Conservation (phyloP, 352 stramenopile species). For the Globisporangium okanoganense region DNA sequence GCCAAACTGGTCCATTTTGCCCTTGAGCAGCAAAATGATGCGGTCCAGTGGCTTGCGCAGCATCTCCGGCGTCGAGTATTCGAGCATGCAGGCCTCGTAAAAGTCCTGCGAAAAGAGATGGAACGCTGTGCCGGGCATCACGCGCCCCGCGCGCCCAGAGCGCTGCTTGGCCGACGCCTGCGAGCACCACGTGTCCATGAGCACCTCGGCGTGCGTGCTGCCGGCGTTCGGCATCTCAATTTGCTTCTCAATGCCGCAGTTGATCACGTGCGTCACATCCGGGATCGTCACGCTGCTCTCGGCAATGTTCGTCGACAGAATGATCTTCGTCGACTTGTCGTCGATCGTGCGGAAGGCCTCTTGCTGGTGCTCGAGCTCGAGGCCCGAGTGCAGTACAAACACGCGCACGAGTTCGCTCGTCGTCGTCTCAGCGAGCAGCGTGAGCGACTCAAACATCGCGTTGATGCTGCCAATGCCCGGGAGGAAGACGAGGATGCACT, state of each 20-base stretch:
- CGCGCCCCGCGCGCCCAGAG: constrained; percentile 88
- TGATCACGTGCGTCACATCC: constrained; percentile 89
- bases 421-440: constrained; percentile 18
- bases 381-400: constrained; percentile 62
- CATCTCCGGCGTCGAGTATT: constrained; percentile 80
- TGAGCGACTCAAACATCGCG: constrained; percentile 74
- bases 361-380: constrained; percentile 77
- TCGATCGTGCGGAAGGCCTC: constrained; percentile 52
- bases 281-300: constrained; percentile 97
- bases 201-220: constrained; percentile 63
- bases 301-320: constrained; percentile 95
- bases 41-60: constrained; percentile 80
- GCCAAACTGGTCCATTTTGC: constrained; percentile 64
- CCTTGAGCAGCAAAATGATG: constrained; percentile 77
- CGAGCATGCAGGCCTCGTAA: constrained; percentile 56
- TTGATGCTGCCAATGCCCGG: constrained; percentile 94
- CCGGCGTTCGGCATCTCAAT: constrained; percentile 76
- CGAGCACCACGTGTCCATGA: constrained; percentile 92
- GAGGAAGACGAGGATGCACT: constrained; percentile 95
- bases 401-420: constrained; percentile 33
- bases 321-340: constrained; percentile 83
- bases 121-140: constrained; percentile 90
- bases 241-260: constrained; percentile 82
- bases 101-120: constrained; percentile 86
- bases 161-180: constrained; percentile 87